These are phyloP conservation scores for Somion occarium DNA, from an alignment of 1,284 basidiomycete genomes.

Conservation along the genomic window DNA sequence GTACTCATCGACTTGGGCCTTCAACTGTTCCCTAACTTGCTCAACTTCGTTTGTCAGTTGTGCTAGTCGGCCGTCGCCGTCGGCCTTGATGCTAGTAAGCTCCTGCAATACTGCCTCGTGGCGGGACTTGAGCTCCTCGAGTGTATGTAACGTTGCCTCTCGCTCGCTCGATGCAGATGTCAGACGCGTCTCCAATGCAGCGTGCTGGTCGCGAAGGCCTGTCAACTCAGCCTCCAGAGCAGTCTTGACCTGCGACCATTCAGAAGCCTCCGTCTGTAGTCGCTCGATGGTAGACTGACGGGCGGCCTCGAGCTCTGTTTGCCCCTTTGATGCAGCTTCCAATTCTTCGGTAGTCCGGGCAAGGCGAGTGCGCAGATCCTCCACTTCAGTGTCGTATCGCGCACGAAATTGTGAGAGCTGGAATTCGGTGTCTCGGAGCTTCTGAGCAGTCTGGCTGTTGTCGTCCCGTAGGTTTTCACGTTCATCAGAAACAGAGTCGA, in stretches of 20 bases:
- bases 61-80: slow-evolving; percentile 21
- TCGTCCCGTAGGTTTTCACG: background rate
- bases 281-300: slow-evolving; percentile 9
- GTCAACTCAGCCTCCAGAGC: slow-evolving; percentile 13
- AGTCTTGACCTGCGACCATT: slow-evolving; percentile 16
- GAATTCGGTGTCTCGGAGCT: background rate
- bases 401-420: background rate
- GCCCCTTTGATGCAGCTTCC: background rate
- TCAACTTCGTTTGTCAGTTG: slow-evolving; percentile 22
- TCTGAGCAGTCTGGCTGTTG: background rate
- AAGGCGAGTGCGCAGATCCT: slow-evolving; percentile 2
- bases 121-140: slow-evolving; percentile 19
- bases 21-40: slow-evolving; percentile 29
- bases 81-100: slow-evolving; percentile 23
- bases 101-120: slow-evolving; percentile 24
- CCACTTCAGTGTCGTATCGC: slow-evolving; percentile 11
- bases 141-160: background rate
- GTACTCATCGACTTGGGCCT: slow-evolving; percentile 32
- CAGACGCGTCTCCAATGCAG: background rate
- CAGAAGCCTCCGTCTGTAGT: slow-evolving; percentile 14
- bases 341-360: background rate
- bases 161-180: background rate
- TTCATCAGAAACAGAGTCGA: background rate
- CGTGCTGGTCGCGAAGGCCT: slow-evolving; percentile 7
- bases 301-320: slow-evolving; percentile 4